Conservation (phyloP, 179 eudicot species). For the Corrigiola litoralis region DNA sequence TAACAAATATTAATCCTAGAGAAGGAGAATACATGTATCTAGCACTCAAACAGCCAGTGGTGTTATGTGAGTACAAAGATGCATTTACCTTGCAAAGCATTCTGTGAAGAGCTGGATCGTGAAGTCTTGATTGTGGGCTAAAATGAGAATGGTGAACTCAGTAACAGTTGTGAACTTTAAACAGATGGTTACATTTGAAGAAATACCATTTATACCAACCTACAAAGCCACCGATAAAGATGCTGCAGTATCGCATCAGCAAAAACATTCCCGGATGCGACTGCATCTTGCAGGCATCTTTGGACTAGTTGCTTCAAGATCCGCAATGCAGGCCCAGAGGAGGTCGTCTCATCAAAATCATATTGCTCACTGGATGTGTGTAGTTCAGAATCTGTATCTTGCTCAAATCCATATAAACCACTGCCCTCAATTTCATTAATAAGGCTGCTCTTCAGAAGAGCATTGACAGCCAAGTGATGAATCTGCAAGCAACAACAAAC, state of each 20-base stretch:
- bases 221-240: slow-evolving; percentile 98
- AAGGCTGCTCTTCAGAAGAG: slow-evolving; percentile 87
- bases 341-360: slow-evolving; percentile 68
- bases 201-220: slow-evolving; percentile 63
- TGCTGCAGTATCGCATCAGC: slow-evolving; percentile 95
- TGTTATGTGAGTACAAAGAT: not conserved
- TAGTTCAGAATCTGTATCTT: slow-evolving; percentile 54
- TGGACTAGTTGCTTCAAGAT: slow-evolving; percentile 82
- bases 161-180: not conserved
- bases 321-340: slow-evolving; percentile 87
- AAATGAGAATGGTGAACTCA: slow-evolving; percentile 18
- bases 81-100: slow-evolving; percentile 85
- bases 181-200: too few species aligned
- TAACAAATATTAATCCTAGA: too few species aligned
- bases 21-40: not conserved
- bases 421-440: slow-evolving; percentile 94
- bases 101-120: slow-evolving; percentile 88
- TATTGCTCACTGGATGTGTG: slow-evolving; percentile 44
- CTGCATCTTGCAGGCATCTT: slow-evolving; percentile 89
- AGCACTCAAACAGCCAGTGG: not conserved
- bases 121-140: slow-evolving; percentile 95
- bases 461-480: slow-evolving; percentile 89
- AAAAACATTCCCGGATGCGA: slow-evolving; percentile 77
- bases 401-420: slow-evolving; percentile 67
- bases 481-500: slow-evolving; percentile 44